Evolutionary conservation across 805 yeast genomes (phyloP), one percentile per base, ranked within the genome.

Genomic region (Wickerhamiella vanderwaltii): DNA sequence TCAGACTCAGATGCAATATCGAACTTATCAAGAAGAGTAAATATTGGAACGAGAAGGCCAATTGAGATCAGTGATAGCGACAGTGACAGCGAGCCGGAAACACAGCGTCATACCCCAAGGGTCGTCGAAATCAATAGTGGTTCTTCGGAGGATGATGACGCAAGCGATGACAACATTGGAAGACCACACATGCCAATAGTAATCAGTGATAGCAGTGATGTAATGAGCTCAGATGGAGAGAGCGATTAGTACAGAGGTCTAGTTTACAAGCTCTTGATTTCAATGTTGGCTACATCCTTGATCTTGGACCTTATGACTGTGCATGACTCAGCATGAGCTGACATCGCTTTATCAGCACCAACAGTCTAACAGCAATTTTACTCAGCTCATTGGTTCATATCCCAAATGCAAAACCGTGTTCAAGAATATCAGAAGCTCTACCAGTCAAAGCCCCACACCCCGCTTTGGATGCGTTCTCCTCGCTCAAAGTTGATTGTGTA

Each of bases 401-500:
- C 28, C 25, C 23, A 15, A 31, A 41, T 41, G 44, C 34, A 30
- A 19, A 42, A 36, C 38, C 52, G 51, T 37, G 54, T 56, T 39
- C 48, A 51, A 39, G 51, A 60, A 48, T 56, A 57, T 53, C 65
- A 61, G 55, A 51, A 53, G 51, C 55, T 53, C 49, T 60, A 51
- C 58, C 64, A 59, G 54, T 51, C 63, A 35, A 46, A 53, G 51
- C 52, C 56, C 30, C 45, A 51, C 47, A 52, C 54, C 30, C 60
- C 61, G 16, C 51, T 61, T 40, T 61, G 65, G 65, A 52, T 58
- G 61, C 56, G 64, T 52, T 73, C 71, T 61, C 80, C 80, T 57
- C 72, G 76, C 59, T 73, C 91, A 51, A 79, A 79, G 65, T 66
- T 70, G 55, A 63, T 77, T 59, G 71, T 82, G 51, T 77, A 76